Evolutionary conservation across 2,329 filamentous ascomycete species (phyloP), one percentile per base, ranked within the genome.

Genomic region (Phialophora chinensis): DNA sequence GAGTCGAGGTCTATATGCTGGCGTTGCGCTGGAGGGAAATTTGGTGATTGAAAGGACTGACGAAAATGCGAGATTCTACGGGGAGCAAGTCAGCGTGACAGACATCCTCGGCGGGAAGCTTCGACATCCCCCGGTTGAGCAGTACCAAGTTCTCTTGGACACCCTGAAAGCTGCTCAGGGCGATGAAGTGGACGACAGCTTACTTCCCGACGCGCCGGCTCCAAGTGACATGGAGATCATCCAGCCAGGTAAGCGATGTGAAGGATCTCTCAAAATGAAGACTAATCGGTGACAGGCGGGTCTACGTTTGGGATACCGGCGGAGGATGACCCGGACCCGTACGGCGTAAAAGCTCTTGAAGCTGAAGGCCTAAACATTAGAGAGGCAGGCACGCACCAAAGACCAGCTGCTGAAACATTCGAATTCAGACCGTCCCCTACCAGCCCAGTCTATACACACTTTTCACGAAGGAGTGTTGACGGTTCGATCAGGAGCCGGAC

Each of bases 111-210:
- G 82, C 2, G 87, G 87, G 31, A 88, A 88, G 73, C 82, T 81
- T n/a, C 80, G 80, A 42, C 79, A 86, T 73, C 82, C 84, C n/a
- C 86, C 87, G 0, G 78, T 78, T 23, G 67, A 71, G 10, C 83
- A 87, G 66, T 81, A 86, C 63, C 82, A 82, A 62, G 82, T 87
- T 0, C 81, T 97, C 5, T 88, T 91, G 77, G 91, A 96, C 76
- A 93, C 95, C 5, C 86, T 97, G 77, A 95, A 91, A 79, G 88
- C 92, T 44, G 93, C 93, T 1, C 92, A 97, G 79, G 93, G 93
- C 31, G 89, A 94, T 71, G 88, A 95, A 72, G 88, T 91, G 55
- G 91, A 97, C 75, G 82, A 87, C 49, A 82, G 79, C 14, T 76
- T 92, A 52, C 82, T 97, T 60, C 87, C 89, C 14, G 82, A 83